Conservation (phyloP, 1,284 basidiomycete species). For the Puccinia triticina region DNA sequence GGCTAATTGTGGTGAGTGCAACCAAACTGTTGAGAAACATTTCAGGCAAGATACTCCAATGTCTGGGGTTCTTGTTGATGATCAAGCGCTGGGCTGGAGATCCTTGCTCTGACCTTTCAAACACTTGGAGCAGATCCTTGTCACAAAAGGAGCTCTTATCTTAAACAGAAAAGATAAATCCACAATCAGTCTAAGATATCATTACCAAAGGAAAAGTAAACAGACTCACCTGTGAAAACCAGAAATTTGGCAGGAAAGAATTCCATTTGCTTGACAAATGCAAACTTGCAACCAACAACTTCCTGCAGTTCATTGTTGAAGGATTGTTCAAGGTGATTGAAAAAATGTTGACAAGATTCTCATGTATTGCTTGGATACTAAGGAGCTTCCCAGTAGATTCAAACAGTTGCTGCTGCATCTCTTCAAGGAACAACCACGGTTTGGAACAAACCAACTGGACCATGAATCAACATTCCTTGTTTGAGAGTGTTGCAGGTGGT, state of each 20-base stretch:
- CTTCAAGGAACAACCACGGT: no score
- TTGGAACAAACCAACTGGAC: no score
- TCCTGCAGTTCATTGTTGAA: background rate
- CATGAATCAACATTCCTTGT: no score
- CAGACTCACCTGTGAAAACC: slow-evolving; percentile 23
- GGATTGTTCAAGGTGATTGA: background rate
- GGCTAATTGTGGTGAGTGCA: background rate
- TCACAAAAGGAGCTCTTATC: slow-evolving; percentile 6
- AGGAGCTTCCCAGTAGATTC: no score
- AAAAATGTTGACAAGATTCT: no score
- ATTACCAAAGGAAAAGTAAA: background rate
- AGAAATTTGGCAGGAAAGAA: background rate
- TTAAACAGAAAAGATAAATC: background rate
- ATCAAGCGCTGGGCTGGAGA: background rate
- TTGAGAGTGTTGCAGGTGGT: no score
- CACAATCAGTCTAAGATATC: background rate
- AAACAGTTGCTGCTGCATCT: no score
- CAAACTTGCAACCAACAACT: background rate
- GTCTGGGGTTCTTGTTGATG: background rate
- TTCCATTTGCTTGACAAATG: background rate
- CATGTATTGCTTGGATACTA: no score
- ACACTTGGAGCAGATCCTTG: background rate
- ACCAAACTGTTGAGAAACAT: background rate
- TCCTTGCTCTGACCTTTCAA: background rate
- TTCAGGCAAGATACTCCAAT: background rate